A percentile compares a stretch with the other conserved stretches of the same genome.
These are phyloP conservation scores for Vitis hybrid DNA, from an alignment of 177 flowering plant genomes.

Conservation along the genomic window DNA sequence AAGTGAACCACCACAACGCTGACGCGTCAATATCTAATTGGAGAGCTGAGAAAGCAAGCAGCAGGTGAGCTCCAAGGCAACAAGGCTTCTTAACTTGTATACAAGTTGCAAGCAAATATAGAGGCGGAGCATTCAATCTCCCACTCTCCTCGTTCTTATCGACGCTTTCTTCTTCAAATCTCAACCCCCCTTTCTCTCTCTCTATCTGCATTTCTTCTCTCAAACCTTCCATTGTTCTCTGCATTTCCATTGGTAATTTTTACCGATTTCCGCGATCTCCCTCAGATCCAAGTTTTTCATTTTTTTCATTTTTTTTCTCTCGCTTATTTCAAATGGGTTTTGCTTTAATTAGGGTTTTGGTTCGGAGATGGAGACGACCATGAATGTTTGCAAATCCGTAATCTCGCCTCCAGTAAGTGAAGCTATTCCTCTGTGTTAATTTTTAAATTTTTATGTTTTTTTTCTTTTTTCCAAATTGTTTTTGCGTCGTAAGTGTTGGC, in stretches of 20 bases:
- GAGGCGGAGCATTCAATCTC: constrained; percentile 26
- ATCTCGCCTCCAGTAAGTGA: constrained; percentile 38
- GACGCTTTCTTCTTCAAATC: constrained; percentile 6
- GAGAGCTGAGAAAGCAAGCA: no score
- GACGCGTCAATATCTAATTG: no score
- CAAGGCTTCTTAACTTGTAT: no score
- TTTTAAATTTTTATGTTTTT: not conserved
- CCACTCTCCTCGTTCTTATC: constrained; percentile 22
- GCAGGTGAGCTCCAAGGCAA: no score
- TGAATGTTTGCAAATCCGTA: constrained; percentile 42
- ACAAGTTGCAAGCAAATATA: not conserved
- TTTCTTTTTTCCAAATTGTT: not conserved
- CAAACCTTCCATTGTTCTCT: not conserved
- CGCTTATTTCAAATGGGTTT: not conserved
- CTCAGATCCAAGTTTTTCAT: not conserved
- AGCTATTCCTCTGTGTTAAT: not conserved
- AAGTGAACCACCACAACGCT: no score
- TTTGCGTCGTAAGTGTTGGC: no score
- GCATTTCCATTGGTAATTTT: not conserved
- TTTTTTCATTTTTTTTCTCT: not conserved
- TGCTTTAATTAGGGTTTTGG: not conserved
- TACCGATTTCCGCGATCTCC: not conserved
- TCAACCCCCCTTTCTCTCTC: not conserved
- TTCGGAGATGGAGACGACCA: constrained; percentile 41
- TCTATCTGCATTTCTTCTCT: not conserved